phyloP scores from a whole-genome alignment of 2,329 filamentous ascomycete genomes.

The Ceratocystis huliohia region DNA sequence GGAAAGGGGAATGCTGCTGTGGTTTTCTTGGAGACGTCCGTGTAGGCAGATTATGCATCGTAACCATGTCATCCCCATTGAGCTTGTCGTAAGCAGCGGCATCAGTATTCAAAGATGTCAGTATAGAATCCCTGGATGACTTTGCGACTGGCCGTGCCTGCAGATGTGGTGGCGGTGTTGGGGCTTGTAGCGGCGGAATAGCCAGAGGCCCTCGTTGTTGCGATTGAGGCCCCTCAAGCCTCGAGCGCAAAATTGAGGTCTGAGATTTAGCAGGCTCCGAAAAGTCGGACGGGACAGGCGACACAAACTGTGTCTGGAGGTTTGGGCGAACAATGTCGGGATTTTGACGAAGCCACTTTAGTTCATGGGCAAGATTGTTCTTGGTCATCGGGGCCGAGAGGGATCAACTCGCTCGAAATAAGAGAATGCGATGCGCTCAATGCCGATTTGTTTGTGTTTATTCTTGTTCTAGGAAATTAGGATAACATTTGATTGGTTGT shows the following conservation, averaged over 20 bases:
- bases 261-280: conserved; percentile 15
- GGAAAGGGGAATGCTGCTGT: neutral
- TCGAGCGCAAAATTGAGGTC: conserved; percentile 9
- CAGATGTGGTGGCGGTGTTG: neutral
- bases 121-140: neutral
- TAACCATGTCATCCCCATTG: conserved; percentile 13
- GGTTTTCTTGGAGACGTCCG: conserved; percentile 11
- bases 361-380: conserved; percentile 46
- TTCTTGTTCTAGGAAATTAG: neutral
- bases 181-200: conserved; percentile 28
- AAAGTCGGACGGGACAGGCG: conserved; percentile 24
- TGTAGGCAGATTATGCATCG: conserved; percentile 16
- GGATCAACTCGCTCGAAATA: neutral
- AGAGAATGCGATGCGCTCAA: neutral
- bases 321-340: conserved; percentile 31
- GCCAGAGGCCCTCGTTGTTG: conserved; percentile 16
- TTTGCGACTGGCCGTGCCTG: neutral
- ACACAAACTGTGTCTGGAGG: conserved; percentile 30
- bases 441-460: neutral
- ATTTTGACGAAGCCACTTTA: conserved; percentile 45
- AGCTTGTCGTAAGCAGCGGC: conserved; percentile 26
- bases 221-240: neutral
- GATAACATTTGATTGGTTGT: neutral
- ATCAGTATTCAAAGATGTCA: conserved; percentile 23
- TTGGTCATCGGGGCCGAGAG: conserved; percentile 42